phyloP scores from a whole-genome alignment of 2,329 filamentous ascomycete species.

The Aspergillus flavus region DNA sequence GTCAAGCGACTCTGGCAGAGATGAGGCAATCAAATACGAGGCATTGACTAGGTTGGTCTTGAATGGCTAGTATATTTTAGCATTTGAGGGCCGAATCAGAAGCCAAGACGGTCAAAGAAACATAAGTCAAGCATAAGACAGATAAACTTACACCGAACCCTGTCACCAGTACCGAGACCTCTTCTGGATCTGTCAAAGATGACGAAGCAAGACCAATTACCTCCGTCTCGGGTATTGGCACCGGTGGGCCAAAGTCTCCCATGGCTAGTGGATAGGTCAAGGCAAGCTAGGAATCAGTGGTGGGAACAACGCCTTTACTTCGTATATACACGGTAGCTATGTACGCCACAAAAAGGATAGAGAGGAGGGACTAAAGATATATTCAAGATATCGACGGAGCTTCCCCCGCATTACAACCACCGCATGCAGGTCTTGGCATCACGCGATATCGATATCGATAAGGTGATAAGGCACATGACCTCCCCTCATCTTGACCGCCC shows the following conservation, averaged over 20 bases:
- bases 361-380: not conserved
- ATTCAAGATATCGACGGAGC: not conserved
- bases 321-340: not conserved
- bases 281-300: not conserved
- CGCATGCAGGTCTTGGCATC: constrained; percentile 21
- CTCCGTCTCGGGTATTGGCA: constrained; percentile 17
- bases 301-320: not conserved
- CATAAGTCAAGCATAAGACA: not conserved
- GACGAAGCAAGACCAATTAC: constrained; percentile 17
- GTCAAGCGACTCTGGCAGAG: constrained; percentile 67
- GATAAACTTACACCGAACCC: constrained; percentile 37
- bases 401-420: constrained; percentile 16
- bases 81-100: not conserved
- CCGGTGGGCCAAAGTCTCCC: constrained; percentile 36
- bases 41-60: constrained; percentile 74
- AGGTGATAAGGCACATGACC: not conserved
- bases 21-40: constrained; percentile 74
- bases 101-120: too few relatives aligned
- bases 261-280: constrained; percentile 22
- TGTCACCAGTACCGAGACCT: constrained; percentile 39
- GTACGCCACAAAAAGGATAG: not conserved
- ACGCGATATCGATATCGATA: constrained; percentile 12
- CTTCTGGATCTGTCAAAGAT: constrained; percentile 23
- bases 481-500: too few relatives aligned
- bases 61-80: constrained; percentile 64